Conservation (phyloP, 1,139 yeast species). For the Kurtzmaniella quercitrusa region DNA sequence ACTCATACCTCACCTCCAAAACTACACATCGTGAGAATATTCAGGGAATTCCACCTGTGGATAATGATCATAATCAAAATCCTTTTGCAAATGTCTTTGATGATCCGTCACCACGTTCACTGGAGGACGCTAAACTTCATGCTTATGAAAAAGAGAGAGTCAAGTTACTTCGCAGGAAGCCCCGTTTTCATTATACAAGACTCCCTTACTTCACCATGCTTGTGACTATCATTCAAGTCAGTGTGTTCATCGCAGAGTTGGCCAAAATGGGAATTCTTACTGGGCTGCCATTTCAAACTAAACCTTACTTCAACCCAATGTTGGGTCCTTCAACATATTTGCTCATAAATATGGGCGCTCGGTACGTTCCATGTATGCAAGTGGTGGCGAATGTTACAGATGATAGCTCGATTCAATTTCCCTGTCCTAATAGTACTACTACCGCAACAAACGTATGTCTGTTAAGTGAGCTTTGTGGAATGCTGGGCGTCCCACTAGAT, state of each 20-base stretch:
- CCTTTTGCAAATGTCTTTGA: slow-evolving; percentile 1
- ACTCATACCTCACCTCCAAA: neutral
- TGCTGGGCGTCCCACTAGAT: slow-evolving; percentile 41
- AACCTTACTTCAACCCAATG: slow-evolving; percentile 78
- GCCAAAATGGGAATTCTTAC: slow-evolving; percentile 56
- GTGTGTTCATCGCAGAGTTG: slow-evolving; percentile 67
- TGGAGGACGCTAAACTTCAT: slow-evolving; percentile 14
- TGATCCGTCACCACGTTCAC: slow-evolving; percentile 1
- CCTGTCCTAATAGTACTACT: slow-evolving; percentile 69
- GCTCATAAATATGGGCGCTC: slow-evolving; percentile 65
- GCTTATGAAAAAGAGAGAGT: slow-evolving; percentile 25
- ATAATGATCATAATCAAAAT: neutral
- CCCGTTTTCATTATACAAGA: slow-evolving; percentile 42
- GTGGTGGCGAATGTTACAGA: slow-evolving; percentile 49
- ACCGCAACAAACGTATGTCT: slow-evolving; percentile 53
- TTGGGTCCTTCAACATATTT: slow-evolving; percentile 73
- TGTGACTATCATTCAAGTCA: slow-evolving; percentile 48
- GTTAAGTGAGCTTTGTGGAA: slow-evolving; percentile 58
- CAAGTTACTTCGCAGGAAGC: slow-evolving; percentile 25
- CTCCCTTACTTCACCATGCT: slow-evolving; percentile 46
- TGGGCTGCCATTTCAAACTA: slow-evolving; percentile 65
- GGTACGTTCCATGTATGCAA: slow-evolving; percentile 74
- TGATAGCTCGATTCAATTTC: slow-evolving; percentile 45
- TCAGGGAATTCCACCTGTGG: neutral
- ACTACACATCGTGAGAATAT: neutral